Conservation (phyloP, 306 rosid genomes). For the Dryas alaskensis region DNA sequence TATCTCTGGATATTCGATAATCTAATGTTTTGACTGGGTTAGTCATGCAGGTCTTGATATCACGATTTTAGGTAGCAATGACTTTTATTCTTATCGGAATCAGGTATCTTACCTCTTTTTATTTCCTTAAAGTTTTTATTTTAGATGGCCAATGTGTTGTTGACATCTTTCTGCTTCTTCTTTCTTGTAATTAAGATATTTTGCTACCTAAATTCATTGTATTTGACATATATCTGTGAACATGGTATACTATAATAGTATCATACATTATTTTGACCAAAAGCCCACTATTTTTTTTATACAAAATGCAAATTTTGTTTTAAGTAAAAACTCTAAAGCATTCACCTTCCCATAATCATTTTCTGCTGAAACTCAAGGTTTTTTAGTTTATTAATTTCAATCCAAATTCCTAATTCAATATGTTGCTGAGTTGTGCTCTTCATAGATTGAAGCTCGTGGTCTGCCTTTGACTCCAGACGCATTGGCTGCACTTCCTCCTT, state of each 20-base stretch:
- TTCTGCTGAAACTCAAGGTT: background rate
- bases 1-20: background rate
- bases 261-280: background rate
- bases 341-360: background rate
- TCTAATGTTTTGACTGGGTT: conserved; percentile 36
- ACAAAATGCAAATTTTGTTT: background rate
- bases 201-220: too few relatives aligned
- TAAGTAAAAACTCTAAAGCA: background rate
- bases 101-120: conserved; percentile 48
- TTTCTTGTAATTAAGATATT: too few relatives aligned
- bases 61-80: conserved; percentile 89
- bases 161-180: too few relatives aligned
- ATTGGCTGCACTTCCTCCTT: conserved; percentile 78
- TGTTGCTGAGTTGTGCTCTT: conserved; percentile 23
- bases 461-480: conserved; percentile 83
- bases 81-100: conserved; percentile 85
- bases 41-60: conserved; percentile 73
- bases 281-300: background rate
- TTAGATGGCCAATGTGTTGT: too few relatives aligned
- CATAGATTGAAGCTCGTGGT: conserved; percentile 77
- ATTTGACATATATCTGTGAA: too few relatives aligned
- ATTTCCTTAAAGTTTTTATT: background rate
- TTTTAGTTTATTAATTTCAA: conserved; percentile 6
- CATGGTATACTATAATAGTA: too few relatives aligned
- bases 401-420: conserved; percentile 13